phyloP scores from a whole-genome alignment of 768 basidiomycete genomes.

The Calocera viscosa region DNA sequence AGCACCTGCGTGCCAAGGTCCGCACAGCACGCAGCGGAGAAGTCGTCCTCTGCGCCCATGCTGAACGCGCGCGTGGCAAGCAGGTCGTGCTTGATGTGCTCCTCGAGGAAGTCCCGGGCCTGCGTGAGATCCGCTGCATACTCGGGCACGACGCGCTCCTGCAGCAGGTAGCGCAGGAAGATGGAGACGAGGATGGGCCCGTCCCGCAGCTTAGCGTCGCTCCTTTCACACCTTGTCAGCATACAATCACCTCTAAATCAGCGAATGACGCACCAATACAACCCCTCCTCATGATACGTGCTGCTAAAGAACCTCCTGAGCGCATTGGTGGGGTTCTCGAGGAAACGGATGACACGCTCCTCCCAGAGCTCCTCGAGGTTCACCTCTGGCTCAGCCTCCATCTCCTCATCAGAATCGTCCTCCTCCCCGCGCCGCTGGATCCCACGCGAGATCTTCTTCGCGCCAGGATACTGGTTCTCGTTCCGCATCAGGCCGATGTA shows the following conservation, averaged over 20 bases:
- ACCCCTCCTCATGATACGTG: slow-evolving; percentile 51
- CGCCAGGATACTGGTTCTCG: background rate
- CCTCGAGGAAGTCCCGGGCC: background rate
- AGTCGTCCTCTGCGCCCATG: background rate
- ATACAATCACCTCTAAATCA: slow-evolving; percentile 2
- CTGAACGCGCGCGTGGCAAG: background rate
- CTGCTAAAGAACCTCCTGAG: slow-evolving; percentile 60
- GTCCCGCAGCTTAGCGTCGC: slow-evolving; percentile 37
- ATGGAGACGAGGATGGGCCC: slow-evolving; percentile 46
- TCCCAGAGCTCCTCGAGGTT: slow-evolving; percentile 19
- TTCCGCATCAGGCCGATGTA: background rate
- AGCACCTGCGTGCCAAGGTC: background rate
- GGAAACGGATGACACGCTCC: slow-evolving; percentile 35
- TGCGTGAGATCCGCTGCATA: slow-evolving; percentile 35
- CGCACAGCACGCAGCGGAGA: background rate
- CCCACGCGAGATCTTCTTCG: background rate
- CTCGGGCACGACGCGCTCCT: slow-evolving; percentile 44
- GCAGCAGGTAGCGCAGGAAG: slow-evolving; percentile 49
- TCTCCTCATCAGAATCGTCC: background rate
- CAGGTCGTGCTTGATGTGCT: background rate
- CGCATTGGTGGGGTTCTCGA: slow-evolving; percentile 46
- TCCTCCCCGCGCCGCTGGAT: background rate
- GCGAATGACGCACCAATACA: slow-evolving; percentile 47
- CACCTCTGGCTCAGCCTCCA: background rate
- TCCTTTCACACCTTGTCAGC: slow-evolving; percentile 25